Conservation (phyloP, 2,329 filamentous ascomycete species). For the Canariomyces notabilis region DNA sequence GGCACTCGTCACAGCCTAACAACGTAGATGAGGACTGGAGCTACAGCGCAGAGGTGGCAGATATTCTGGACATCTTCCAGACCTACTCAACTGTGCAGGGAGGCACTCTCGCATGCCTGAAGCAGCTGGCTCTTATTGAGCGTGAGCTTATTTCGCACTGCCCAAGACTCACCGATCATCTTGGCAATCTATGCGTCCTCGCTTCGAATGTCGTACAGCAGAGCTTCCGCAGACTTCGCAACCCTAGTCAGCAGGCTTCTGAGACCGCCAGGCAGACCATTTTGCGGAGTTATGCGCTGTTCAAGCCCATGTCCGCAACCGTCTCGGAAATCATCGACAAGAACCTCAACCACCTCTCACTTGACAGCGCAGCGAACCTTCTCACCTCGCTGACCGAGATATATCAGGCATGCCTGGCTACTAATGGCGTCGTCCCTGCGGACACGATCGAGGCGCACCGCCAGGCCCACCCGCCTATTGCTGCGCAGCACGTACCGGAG, state of each 20-base stretch:
- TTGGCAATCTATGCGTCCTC: slow-evolving; percentile 36
- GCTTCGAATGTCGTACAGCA: slow-evolving; percentile 32
- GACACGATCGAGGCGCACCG: slow-evolving; percentile 31
- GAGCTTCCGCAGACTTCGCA: slow-evolving; percentile 23
- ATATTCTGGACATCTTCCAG: slow-evolving; percentile 43
- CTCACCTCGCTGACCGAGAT: slow-evolving; percentile 42
- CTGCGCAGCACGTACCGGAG: slow-evolving; percentile 37
- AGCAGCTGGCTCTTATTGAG: slow-evolving; percentile 39
- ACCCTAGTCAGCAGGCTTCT: slow-evolving; percentile 5
- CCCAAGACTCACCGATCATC: slow-evolving; percentile 44
- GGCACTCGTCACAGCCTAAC: slow-evolving; percentile 10
- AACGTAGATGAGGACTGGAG: slow-evolving; percentile 23
- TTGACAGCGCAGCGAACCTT: slow-evolving; percentile 38
- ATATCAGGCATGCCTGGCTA: slow-evolving; percentile 37
- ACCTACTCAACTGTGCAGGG: slow-evolving; percentile 29
- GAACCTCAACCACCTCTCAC: slow-evolving; percentile 46
- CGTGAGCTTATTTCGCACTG: slow-evolving; percentile 37
- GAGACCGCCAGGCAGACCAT: slow-evolving; percentile 16
- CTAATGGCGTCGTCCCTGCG: slow-evolving; percentile 33
- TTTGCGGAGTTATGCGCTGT: slow-evolving; percentile 35
- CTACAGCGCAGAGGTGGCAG: slow-evolving; percentile 30
- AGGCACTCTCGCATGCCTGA: slow-evolving; percentile 40
- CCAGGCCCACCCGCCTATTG: slow-evolving; percentile 35
- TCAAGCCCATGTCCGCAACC: slow-evolving; percentile 37
- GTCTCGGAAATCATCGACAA: slow-evolving; percentile 50